Conservation (phyloP, 345 rosid genomes). For the Sisymbrium irio region DNA sequence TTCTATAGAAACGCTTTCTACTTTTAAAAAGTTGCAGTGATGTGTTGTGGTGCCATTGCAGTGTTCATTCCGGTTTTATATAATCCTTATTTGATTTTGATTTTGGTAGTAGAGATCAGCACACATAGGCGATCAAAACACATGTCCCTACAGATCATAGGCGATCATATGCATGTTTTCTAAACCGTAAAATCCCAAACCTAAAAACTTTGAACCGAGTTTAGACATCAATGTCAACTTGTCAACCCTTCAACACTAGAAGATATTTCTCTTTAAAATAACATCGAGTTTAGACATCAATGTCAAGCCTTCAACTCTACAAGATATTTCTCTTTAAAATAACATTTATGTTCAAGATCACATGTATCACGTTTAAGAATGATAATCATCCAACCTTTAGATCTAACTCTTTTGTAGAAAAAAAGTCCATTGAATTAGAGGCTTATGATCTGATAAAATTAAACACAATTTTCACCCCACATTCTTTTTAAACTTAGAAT, state of each 20-base stretch:
- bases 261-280: neutral
- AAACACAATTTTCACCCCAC: neutral
- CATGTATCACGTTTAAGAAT: neutral
- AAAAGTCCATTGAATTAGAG: neutral
- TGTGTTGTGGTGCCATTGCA: neutral
- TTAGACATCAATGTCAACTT: no score
- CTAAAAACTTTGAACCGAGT: neutral
- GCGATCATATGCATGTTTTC: no score
- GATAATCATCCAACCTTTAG: neutral
- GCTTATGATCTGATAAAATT: constrained; percentile 16
- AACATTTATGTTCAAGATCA: neutral
- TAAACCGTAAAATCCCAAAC: neutral
- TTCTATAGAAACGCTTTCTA: constrained; percentile 9
- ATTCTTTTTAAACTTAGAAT: neutral
- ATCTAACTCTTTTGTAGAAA: neutral
- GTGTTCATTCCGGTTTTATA: neutral
- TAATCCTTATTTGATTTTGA: neutral
- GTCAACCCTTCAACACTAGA: neutral
- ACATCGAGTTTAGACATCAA: neutral
- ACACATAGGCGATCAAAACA: no score
- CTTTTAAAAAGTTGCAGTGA: neutral
- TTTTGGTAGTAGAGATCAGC: no score
- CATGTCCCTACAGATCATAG: neutral
- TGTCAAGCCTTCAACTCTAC: neutral
- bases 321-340: neutral